Base-by-base conservation (phyloP, 2,329 filamentous ascomycete genomes). In the Zymoseptoria passerinii region DNA sequence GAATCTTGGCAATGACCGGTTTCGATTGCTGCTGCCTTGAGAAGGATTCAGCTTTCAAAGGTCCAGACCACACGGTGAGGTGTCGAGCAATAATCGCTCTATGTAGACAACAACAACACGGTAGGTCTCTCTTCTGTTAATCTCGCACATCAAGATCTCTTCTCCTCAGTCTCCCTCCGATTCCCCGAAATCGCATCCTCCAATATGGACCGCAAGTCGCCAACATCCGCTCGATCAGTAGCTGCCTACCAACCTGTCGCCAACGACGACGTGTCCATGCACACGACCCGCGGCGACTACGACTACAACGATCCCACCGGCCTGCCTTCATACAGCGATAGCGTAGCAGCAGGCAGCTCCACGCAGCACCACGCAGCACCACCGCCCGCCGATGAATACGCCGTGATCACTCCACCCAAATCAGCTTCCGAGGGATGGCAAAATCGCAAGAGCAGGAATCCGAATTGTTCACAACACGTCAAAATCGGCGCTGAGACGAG, bases 281-380 rank as follows among this genome's bases (percentile, higher is more conserved):
- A 65, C 55, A 69, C 68, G 1, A 69, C 68, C 4, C 63, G 58
- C 13, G 61, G 58, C 58, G 65, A 68, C 55, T 68, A 70, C 58
- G 62, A 66, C 8, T 69, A 70, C 59, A 61, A 67, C 28, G 66
- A 65, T 53, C 51, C 59, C 0, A 8, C 19, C 19, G 23, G 49
- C 3, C 59, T 69, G 2, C 68, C 68, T 13, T 68, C 67, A 9
- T 70, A 70, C 58, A 61, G 53, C 29, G 68, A 69, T 53, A 68
- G 66, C 54, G 65, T 66, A 28, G 57, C 59, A 5, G 61, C 61
- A 13, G 50, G 1, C 52, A 28, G n/a, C 48, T n/a, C 40, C n/a
- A 50, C 56, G 18, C 28, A 20, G 10, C 20, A 27, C 23, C 8
- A 48, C n/a, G 27, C 28, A 8, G 27, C 28, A 8, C 49, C 57